Base-by-base conservation (phyloP, 225 moss, liverwort and hornwort genomes). In the Pseudisothecium myosuroides region DNA sequence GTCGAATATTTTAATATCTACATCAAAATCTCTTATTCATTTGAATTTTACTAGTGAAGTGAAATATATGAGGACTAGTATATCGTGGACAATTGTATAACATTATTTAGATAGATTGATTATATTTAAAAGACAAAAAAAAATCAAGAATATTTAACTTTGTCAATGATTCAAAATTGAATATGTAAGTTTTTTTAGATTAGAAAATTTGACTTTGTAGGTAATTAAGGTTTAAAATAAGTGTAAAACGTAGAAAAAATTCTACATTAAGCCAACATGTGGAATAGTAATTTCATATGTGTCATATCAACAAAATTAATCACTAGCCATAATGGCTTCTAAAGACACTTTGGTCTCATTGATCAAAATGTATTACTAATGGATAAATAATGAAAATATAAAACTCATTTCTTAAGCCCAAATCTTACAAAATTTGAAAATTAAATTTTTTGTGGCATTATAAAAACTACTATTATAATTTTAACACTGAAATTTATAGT, bases 221-320 rank as follows among this genome's bases (percentile, higher is more conserved):
- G 10, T 8, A 41, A 59, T 19, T 5, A 80, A 29, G 19, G 5
- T 29, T 19, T 8, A 59, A 3, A 27, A 3, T 58, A 17, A 18
- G 11, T 55, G 11, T 21, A 3, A 17, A 79, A n/a, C 5, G 11
- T 17, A n/a, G 6, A 16, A 16, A 52, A 14, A 36, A 17, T 24
- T 26, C 11, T 37, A 55, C 13, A 52, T 5, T 1, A 32, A 34
- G 2, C 3, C 12, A 52, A 52, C 1, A 22, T 1, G 1, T 1
- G 2, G 1, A 77, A 32, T 37, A 10, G 2, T 37, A 55, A 55
- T 37, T 77, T 22, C 10, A 24, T 34, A 3, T 2, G 55, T 15
- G 11, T 14, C 55, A 7, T 23, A 52, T 54, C 24, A 55, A 77
- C 0, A 23, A 34, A 78, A 16, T n/a, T 26, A n/a, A 55, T 26